Base-by-base conservation (phyloP, 352 stramenopile species). In the Phytophthora citricola region DNA sequence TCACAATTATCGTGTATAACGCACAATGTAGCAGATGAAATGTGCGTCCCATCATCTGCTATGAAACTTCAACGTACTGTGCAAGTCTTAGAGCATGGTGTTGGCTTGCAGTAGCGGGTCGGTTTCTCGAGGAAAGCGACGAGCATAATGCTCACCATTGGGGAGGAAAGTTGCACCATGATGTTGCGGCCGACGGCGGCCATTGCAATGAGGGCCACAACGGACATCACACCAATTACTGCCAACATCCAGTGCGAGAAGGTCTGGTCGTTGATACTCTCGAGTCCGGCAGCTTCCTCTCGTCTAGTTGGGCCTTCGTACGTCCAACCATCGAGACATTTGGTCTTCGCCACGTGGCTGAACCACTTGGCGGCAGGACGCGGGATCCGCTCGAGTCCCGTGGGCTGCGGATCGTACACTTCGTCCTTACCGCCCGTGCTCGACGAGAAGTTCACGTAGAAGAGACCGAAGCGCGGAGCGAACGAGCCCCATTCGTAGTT, bases 401-500 rank as follows among this genome's bases (percentile, higher is more conserved):
- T 58, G 15, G 27, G 58, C 36, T 64, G 65, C 48, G 31, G 75
- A 38, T 14, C 50, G 48, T 73, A 81, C n/a, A 39, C 64, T 57
- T 61, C 59, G 24, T 83, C 65, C 51, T 83, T 70, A 32, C 36
- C 49, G 24, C 73, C 78, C 0, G 64, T 79, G 8, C 64, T 39
- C 29, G 65, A 60, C 24, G 79, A 75, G 48, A 78, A 89, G 50
- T 91, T 78, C 40, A 91, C 79, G 67, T 88, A 87, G 64, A 78
- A 91, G 40, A 91, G 69, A 5, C 82, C 82, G 48, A 89, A 91
- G 32, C 79, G 79, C 17, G 79, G 78, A 27, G 74, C 70, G 62
- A 80, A 91, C 40, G 78, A 88, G 4, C 93, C 78, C 96, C 96
- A 99, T 69, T 99, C 95, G 73, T 97, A 98, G 65, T 98, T 98